phyloP scores from a whole-genome alignment of 2,329 filamentous ascomycete species.

The Exophiala bonariae region DNA sequence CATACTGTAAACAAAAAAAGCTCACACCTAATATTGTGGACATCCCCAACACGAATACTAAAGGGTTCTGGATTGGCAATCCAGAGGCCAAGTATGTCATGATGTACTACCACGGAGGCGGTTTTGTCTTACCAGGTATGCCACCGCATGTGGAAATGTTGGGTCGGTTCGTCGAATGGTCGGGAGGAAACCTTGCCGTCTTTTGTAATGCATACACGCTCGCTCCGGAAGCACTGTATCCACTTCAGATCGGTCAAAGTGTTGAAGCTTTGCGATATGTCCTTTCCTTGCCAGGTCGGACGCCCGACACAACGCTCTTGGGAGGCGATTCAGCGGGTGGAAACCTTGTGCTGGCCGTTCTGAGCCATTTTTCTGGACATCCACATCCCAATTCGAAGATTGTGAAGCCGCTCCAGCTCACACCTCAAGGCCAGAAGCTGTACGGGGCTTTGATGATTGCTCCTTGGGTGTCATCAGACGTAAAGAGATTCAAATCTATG shows the following conservation, averaged over 20 bases:
- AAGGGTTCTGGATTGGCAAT: constrained; percentile 22
- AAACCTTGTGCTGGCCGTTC: constrained; percentile 35
- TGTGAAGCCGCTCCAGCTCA: constrained; percentile 31
- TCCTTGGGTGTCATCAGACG: constrained; percentile 57
- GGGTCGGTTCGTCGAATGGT: constrained; percentile 19
- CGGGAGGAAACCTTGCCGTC: constrained; percentile 48
- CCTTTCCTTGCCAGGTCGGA: constrained; percentile 31
- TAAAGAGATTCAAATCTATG: constrained; percentile 21
- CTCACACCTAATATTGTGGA: constrained; percentile 11
- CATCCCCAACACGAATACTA: constrained; percentile 13
- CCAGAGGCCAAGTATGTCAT: constrained; percentile 15
- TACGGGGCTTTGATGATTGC: constrained; percentile 54
- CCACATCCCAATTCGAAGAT: constrained; percentile 53
- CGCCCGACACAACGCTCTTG: constrained; percentile 36
- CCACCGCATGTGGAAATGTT: constrained; percentile 13
- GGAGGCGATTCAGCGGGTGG: constrained; percentile 46
- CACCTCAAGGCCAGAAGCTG: not conserved
- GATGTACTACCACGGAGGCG: constrained; percentile 23
- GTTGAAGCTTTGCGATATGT: constrained; percentile 42
- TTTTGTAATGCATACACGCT: constrained; percentile 59
- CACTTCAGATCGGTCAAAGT: constrained; percentile 43
- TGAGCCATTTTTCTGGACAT: constrained; percentile 38
- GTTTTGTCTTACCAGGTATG: constrained; percentile 17
- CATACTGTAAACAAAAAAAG: constrained; percentile 12
- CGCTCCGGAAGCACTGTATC: constrained; percentile 45